Percentiles rank a stretch among this genome's conserved stretches.
phyloP scores from a whole-genome alignment of 2,329 filamentous ascomycete species.

The Colletotrichum tamarilloi region DNA sequence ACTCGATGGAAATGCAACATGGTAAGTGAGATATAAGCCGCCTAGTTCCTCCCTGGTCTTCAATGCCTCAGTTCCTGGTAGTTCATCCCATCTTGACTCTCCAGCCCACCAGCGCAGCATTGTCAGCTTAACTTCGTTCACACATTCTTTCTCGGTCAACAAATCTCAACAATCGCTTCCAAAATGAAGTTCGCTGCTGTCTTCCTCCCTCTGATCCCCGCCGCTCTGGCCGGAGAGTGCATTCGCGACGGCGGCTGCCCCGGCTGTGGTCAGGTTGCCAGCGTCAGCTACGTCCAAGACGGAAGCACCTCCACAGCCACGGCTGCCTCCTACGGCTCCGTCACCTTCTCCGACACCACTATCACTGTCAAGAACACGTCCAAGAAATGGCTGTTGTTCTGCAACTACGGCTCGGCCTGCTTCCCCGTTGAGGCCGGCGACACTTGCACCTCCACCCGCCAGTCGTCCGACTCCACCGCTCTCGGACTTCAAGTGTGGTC shows the following conservation, averaged over 20 bases:
- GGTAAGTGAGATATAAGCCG: background rate
- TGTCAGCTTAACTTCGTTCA: background rate
- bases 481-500: slow-evolving; percentile 6
- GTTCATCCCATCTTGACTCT: background rate
- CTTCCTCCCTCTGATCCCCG: slow-evolving; percentile 1
- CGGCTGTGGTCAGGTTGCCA: slow-evolving; percentile 3
- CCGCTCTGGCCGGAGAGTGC: background rate
- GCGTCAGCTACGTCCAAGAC: background rate
- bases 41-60: background rate
- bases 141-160: background rate
- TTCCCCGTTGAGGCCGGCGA: slow-evolving; percentile 12
- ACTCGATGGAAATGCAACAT: background rate
- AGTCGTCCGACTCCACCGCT: background rate
- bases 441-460: slow-evolving; percentile 9
- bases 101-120: background rate
- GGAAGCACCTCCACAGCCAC: slow-evolving; percentile 8
- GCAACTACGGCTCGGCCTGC: slow-evolving; percentile 10
- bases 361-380: slow-evolving; percentile 20
- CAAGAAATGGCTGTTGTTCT: slow-evolving; percentile 19
- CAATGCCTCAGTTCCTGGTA: background rate
- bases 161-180: background rate
- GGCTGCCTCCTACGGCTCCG: slow-evolving; percentile 7
- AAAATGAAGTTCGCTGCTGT: slow-evolving; percentile 10
- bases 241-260: slow-evolving; percentile 4
- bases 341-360: slow-evolving; percentile 8